A percentile compares a stretch with the other conserved stretches of the same genome.
phyloP scores from a whole-genome alignment of 352 stramenopile species.

The Globisporangium nunn region DNA sequence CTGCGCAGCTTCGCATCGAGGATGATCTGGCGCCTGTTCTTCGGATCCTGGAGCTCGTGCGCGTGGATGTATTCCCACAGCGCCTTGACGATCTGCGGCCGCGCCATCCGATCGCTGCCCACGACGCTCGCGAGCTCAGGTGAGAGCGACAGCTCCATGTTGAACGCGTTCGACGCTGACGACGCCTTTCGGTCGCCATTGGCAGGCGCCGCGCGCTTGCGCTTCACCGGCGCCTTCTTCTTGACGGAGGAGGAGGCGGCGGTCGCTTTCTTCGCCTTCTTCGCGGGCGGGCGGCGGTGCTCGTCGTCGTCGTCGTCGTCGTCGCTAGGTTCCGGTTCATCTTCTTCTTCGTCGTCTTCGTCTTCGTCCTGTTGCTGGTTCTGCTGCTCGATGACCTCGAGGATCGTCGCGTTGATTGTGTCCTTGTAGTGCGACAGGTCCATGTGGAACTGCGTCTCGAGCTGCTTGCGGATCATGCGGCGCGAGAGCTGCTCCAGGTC shows the following conservation, averaged over 20 bases:
- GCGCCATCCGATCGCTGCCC: constrained; percentile 74
- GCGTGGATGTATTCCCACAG: constrained; percentile 96
- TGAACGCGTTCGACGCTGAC: constrained; percentile 51
- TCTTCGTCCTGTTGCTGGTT: constrained; percentile 55
- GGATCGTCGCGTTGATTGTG: constrained; percentile 76
- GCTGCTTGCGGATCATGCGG: constrained; percentile 84
- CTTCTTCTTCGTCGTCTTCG: constrained; percentile 30
- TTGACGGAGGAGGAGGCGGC: constrained; percentile 24
- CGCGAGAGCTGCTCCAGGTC: constrained; percentile 83
- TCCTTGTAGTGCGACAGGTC: constrained; percentile 80
- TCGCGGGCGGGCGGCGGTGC: constrained; percentile 18
- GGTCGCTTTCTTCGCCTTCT: constrained; percentile 8
- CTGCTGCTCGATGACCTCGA: constrained; percentile 77
- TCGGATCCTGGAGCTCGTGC: constrained; percentile 93
- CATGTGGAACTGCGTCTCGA: constrained; percentile 69
- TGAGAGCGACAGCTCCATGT: constrained; percentile 65
- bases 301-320: constrained; percentile 35
- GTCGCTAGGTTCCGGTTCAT: constrained; percentile 26
- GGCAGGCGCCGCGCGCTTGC: constrained; percentile 31
- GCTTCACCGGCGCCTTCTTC: constrained; percentile 58
- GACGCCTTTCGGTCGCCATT: constrained; percentile 22
- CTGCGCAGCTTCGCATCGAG: constrained; percentile 80
- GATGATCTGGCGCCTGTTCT: constrained; percentile 91
- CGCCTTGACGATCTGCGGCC: constrained; percentile 92
- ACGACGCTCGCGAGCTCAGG: constrained; percentile 81